Conservation (phyloP, 1,284 basidiomycete genomes). For the Schizophyllum commune region DNA sequence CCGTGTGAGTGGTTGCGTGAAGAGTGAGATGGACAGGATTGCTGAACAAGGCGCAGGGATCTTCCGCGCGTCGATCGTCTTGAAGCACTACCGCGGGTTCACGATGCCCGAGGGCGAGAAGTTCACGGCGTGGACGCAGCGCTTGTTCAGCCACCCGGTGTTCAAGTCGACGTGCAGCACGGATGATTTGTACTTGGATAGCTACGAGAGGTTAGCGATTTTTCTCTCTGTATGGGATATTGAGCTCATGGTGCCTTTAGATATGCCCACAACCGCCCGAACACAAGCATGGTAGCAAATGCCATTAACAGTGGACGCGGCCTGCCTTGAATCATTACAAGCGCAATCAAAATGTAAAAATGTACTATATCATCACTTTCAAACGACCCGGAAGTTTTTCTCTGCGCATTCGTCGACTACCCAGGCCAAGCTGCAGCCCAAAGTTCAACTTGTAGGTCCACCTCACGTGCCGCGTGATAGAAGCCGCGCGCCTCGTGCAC, state of each 20-base stretch:
- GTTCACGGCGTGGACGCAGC: conserved; percentile 45
- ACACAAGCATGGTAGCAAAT: conserved; percentile 65
- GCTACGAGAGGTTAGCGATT: conserved; percentile 55
- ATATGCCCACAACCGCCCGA: conserved; percentile 66
- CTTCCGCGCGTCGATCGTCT: conserved; percentile 55
- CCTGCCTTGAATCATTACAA: conserved; percentile 57
- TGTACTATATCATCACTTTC: no score
- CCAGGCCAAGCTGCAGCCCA: neutral
- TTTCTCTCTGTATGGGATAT: no score
- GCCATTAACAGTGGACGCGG: conserved; percentile 58
- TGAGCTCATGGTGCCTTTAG: conserved; percentile 30
- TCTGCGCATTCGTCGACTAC: no score
- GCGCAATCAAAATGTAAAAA: no score
- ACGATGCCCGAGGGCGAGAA: conserved; percentile 39
- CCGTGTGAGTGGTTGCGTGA: conserved; percentile 49
- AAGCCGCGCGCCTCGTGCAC: neutral
- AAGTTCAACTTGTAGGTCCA: neutral
- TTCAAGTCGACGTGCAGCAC: conserved; percentile 67
- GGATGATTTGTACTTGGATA: conserved; percentile 67
- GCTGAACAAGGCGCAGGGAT: conserved; percentile 38
- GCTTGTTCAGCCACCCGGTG: conserved; percentile 52
- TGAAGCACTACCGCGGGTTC: conserved; percentile 67
- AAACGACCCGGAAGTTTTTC: no score
- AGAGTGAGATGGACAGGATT: neutral
- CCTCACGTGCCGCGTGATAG: neutral